phyloP scores from a whole-genome alignment of 2,329 filamentous ascomycete genomes.

The Aspergillus neoniger region DNA sequence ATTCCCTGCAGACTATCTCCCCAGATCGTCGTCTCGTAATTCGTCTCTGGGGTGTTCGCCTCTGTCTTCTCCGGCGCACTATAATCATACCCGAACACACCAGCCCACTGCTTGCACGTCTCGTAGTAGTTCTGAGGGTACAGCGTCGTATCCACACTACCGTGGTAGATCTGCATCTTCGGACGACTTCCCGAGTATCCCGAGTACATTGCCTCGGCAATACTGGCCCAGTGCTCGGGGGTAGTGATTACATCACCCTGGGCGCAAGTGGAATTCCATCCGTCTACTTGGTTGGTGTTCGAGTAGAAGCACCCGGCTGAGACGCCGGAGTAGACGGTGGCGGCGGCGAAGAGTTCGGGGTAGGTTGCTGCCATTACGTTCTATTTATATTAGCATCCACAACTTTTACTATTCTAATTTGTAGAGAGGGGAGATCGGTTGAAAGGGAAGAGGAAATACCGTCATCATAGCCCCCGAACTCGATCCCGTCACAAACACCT shows the following conservation, averaged over 20 bases:
- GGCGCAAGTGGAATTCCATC: conserved; percentile 29
- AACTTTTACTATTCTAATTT: no score
- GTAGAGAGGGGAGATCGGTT: no score
- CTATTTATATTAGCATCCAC: conserved; percentile 5
- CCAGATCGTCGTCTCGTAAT: conserved; percentile 27
- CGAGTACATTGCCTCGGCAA: conserved; percentile 27
- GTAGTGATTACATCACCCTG: conserved; percentile 22
- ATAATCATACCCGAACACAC: conserved; percentile 47
- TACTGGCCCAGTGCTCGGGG: conserved; percentile 22
- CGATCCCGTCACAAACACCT: conserved; percentile 23
- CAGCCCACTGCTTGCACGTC: conserved; percentile 59
- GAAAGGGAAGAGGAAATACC: conserved; percentile 1
- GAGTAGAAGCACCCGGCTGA: conserved; percentile 27
- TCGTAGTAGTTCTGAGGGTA: conserved; percentile 59
- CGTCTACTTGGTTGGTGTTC: conserved; percentile 16
- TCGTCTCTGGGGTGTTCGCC: conserved; percentile 18
- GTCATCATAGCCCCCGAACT: conserved; percentile 28
- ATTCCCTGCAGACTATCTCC: conserved; percentile 26
- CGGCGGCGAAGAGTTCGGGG: conserved; percentile 28
- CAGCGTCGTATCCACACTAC: conserved; percentile 54
- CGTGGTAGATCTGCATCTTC: conserved; percentile 61
- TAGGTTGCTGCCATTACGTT: conserved; percentile 27
- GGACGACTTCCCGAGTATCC: conserved; percentile 51
- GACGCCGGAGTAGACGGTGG: conserved; percentile 22
- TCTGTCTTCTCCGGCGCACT: conserved; percentile 17